Base-by-base conservation (phyloP, 306 rosid species). In the Sophora flavescens region DNA sequence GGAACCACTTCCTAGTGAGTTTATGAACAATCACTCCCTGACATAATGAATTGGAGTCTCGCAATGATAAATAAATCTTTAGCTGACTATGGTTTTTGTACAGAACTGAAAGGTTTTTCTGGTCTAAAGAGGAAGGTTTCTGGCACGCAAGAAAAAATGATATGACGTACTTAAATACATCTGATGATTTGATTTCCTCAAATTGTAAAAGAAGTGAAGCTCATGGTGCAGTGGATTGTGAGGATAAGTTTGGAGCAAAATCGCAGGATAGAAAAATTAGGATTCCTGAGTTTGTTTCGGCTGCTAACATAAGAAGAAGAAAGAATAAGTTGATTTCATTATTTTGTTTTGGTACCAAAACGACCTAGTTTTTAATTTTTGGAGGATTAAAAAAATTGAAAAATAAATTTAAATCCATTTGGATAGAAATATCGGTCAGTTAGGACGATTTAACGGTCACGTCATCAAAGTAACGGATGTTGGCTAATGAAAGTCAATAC, bases 61-160 rank as follows among this genome's bases (percentile, higher is more conserved):
- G 1, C 68, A 58, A n/a, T 33, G 54, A 4, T 22, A 35, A 53
- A 74, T 52, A 63, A 75, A 56, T 53, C 17, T 17, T 9, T 57
- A 48, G 53, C 59, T 78, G 72, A 52, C 68, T 58, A 50, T 71
- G 82, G 58, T 70, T 76, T 64, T 84, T 59, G 48, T 52, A 52
- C 90, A 96, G 99, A 91, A 64, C 82, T 80, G 70, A 85, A 68
- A 71, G 63, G 62, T 67, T 78, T 82, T 47, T 87, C 98, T 41
- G 86, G 87, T 80, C 59, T 88, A 80, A 96, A 96, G 89, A 88
- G 99, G 88, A 96, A 92, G 86, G 75, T 78, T 15, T 51, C 77
- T 0, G 87, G 72, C 87, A 88, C 78, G 32, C 75, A 9, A 74
- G 81, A 65, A 70, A 70, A 32, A 86, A 81, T 18, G 89, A 87